Evolutionary conservation across 352 stramenopile genomes (phyloP).

Genomic region (Globisporangium megalacanthum): DNA sequence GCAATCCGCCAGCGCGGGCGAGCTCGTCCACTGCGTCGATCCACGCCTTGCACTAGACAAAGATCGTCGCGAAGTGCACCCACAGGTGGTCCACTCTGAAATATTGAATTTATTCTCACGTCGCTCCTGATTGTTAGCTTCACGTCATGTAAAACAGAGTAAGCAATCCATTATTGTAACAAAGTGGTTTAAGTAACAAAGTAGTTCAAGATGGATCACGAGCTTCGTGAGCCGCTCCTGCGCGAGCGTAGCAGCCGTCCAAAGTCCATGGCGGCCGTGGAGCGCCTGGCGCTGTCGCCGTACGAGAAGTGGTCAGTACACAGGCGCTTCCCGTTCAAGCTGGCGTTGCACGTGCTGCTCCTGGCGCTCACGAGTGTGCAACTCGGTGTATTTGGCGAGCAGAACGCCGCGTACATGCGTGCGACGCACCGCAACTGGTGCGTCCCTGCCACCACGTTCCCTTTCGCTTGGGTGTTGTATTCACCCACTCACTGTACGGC

Average conservation of each 20-base stretch:
- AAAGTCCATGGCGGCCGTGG: slow-evolving; percentile 33
- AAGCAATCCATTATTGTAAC: not conserved
- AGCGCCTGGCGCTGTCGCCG: slow-evolving; percentile 66
- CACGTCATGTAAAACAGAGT: no score
- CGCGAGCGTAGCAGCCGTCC: not conserved
- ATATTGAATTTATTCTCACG: no score
- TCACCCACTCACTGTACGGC: no score
- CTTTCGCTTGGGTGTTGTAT: no score
- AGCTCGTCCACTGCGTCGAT: no score
- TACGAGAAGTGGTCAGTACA: slow-evolving; percentile 74
- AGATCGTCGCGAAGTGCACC: no score
- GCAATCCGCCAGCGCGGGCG: no score
- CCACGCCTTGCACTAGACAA: no score
- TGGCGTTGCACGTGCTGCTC: slow-evolving; percentile 71
- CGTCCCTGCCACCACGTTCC: not conserved
- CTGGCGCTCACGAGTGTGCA: slow-evolving; percentile 64
- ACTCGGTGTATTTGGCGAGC: slow-evolving; percentile 71
- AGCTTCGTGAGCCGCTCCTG: slow-evolving; percentile 1
- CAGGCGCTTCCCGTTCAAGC: slow-evolving; percentile 80
- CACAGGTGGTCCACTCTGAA: no score
- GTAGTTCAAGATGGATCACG: not conserved
- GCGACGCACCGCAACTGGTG: slow-evolving; percentile 81
- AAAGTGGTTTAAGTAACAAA: no score
- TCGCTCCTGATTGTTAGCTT: no score
- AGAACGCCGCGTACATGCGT: slow-evolving; percentile 83